Evolutionary conservation across 202 grass and related monocot species (phyloP), one percentile per base, ranked within the genome.

Genomic region (Bolboschoenoplectus hybrid): DNA sequence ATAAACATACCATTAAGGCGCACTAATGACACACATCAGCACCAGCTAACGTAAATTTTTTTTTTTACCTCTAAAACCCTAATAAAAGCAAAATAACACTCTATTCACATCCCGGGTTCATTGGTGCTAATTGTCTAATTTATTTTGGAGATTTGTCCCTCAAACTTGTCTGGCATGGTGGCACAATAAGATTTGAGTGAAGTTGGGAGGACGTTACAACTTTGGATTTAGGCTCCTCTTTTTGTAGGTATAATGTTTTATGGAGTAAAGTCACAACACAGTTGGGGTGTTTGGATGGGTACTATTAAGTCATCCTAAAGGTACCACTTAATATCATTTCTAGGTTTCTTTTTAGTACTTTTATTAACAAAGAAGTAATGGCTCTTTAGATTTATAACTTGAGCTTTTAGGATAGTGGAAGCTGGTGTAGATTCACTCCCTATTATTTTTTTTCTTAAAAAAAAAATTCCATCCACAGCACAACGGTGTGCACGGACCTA

Each of bases 201-300:
- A 10, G n/a, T 47, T 73, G 44, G 2, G 9, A 49, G 19, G 7
- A 8, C 7, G 5, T n/a, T 69, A 73, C 26, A 26, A 26, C 16
- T n/a, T 60, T 79, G 7, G 36, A 79, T 79, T 58, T 58, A 79
- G 34, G 35, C 6, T 9, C 14, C 52, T 57, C 6, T 79, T 79
- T 79, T 5, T 79, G 52, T 38, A 58, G 36, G 75, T n/a, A 13
- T 39, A 9, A 17, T 57, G 7, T 58, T 78, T 34, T 39, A 13
- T 34, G 38, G 6, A 57, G 2, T 57, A 10, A n/a, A 2, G 70
- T 74, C 44, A 50, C n/a, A 0, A 44, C 3, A 13, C 6, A 34
- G n/a, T 51, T 34, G 45, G 19, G 44, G 44, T 50, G 8, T 14
- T 52, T 74, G 16, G 36, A 60, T 41, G 14, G 7, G 35, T 79